Base-by-base conservation (phyloP, 331 rosid species). In the Quercus phellos region DNA sequence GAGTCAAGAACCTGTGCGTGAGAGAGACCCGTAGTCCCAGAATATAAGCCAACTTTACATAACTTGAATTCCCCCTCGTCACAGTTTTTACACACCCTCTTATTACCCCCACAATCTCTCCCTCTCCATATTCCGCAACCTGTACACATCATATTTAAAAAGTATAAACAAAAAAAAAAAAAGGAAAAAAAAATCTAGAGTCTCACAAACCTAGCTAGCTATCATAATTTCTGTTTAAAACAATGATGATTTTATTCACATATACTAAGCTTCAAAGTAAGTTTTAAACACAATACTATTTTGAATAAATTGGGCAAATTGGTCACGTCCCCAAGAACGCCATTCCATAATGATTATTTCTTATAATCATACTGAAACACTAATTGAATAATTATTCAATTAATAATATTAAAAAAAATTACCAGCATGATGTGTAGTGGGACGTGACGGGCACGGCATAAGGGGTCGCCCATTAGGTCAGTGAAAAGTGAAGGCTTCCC, bases 11-110 rank as follows among this genome's bases (percentile, higher is more conserved):
- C 98, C 98, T 90, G 91, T 92, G 95, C 30, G 78, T 77, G 0
- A 87, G 92, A 43, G 97, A 94, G 85, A 94, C 95, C 84, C 98
- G 89, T 1, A 94, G 92, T 8, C 98, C 98, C 87, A 94, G 79
- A 77, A 94, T 84, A 86, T 92, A 94, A 77, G 93, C 98, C 60
- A 94, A 72, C 86, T 86, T 89, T 29, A 79, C 90, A 82, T 79
- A 89, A 78, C 69, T 79, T 14, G 89, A 88, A 78, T 84, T 85
- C 72, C 90, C 94, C 78, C 82, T 72, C 51, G 93, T 78, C 30
- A 88, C 98, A 77, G 87, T 87, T 75, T 94, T 94, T 16, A 90
- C 90, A 79, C 97, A 94, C n/a, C 97, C 98, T 51, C 97, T 89
- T 80, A 94, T 84, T 74, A 88, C 87, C 53, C 98, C 98, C 12